Percentiles rank a stretch among this genome's conserved stretches.
These are phyloP conservation scores for Ogataea degrootiae DNA, from an alignment of 805 yeast genomes.

Conservation along the genomic window DNA sequence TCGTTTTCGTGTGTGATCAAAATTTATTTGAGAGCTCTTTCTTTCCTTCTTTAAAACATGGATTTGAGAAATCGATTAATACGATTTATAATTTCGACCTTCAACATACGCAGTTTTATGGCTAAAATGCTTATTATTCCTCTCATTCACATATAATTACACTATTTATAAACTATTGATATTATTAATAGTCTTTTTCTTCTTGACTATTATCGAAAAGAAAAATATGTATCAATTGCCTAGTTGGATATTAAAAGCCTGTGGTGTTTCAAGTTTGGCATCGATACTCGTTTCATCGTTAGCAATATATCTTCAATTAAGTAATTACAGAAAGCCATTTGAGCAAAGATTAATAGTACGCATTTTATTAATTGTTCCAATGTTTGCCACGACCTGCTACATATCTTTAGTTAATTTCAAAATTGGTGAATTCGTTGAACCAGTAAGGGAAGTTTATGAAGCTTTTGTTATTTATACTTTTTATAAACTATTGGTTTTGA, in stretches of 20 bases:
- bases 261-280: constrained; percentile 20
- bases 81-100: no score
- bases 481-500: constrained; percentile 72
- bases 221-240: constrained; percentile 6
- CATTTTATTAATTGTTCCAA: constrained; percentile 75
- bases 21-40: no score
- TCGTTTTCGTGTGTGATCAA: no score
- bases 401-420: constrained; percentile 45
- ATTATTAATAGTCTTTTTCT: neutral
- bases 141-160: no score
- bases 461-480: constrained; percentile 95
- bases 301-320: constrained; percentile 49
- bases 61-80: no score
- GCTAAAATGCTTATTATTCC: no score
- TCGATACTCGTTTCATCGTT: constrained; percentile 37
- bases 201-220: neutral
- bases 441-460: constrained; percentile 85
- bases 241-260: constrained; percentile 12
- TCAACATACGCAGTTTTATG: no score
- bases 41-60: no score
- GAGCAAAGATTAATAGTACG: constrained; percentile 84
- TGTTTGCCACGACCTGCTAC: constrained; percentile 72
- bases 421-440: constrained; percentile 52
- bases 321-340: constrained; percentile 80
- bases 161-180: no score